Base-by-base conservation (phyloP, 148 eudicot species). In the Heliamphora exappendiculata region DNA sequence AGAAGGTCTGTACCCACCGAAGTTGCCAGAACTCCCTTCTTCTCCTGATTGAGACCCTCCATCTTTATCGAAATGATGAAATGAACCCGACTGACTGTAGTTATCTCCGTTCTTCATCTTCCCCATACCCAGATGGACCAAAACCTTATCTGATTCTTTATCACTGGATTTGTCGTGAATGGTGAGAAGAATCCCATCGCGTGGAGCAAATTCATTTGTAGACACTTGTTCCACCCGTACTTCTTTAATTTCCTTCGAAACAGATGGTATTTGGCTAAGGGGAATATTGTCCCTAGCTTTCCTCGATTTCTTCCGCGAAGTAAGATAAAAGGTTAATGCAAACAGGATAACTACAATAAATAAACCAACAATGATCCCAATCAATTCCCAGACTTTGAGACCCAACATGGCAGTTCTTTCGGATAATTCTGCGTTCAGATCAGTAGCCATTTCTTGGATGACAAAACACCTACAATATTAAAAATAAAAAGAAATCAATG, bases 171-270 rank as follows among this genome's bases (percentile, higher is more conserved):
- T 89, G 62, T 89, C 90, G 71, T 81, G 83, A 28, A 87, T 87
- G 28, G 90, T 85, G 53, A 78, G 75, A 58, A 81, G 80, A 37
- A 81, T 89, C 67, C 86, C 81, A 81, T 86, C 88, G 64, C 74
- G 75, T 24, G 81, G 76, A 80, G 39, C 75, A 79, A 60, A 81
- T 58, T 79, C 80, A 72, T 84, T 87, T 3, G 81, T 37, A 3
- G 90, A 62, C 53, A 81, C 70, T 69, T 85, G 93, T 65, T 85
- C 87, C 44, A 86, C 78, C 66, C 82, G 78, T 22, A 89, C 87
- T 80, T 89, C 93, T 75, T 86, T 87, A 44, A 89, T 89, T 81
- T 89, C 93, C 74, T 89, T 89, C 7, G 86, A 87, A 79, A 84
- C 74, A 44, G 84, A 64, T 51, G 90, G 93, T 59, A 86, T 87